Conservation (phyloP, 2,329 filamentous ascomycete species). For the Colletotrichum nymphaeae region DNA sequence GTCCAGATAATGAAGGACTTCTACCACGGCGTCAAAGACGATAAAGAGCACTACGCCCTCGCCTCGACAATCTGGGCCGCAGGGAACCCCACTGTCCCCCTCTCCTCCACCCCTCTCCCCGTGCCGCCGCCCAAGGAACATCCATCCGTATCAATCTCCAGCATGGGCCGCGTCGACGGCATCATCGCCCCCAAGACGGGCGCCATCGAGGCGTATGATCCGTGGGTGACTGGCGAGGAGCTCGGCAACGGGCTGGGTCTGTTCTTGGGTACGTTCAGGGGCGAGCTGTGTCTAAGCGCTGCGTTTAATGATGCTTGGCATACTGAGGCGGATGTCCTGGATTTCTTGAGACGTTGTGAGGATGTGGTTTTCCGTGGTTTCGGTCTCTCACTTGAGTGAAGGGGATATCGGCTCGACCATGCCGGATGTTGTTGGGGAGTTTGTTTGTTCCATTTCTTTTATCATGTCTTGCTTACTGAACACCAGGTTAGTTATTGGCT, state of each 20-base stretch:
- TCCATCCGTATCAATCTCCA: slow-evolving; percentile 46
- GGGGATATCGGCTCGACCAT: too few species aligned
- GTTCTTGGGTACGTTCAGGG: slow-evolving; percentile 53
- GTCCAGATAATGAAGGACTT: slow-evolving; percentile 42
- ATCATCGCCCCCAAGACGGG: slow-evolving; percentile 44
- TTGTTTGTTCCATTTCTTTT: too few species aligned
- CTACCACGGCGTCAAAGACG: slow-evolving; percentile 44
- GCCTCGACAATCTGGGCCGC: slow-evolving; percentile 40
- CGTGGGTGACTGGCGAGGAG: slow-evolving; percentile 59
- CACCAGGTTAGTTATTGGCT: too few species aligned
- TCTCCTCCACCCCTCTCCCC: slow-evolving; percentile 12
- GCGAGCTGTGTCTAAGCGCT: slow-evolving; percentile 49
- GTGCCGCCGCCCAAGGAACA: slow-evolving; percentile 42
- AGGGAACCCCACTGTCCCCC: slow-evolving; percentile 30
- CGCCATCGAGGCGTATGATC: slow-evolving; percentile 43
- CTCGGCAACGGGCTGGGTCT: slow-evolving; percentile 50
- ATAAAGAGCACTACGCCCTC: slow-evolving; percentile 43
- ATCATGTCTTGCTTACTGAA: too few species aligned
- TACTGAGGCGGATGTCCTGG: slow-evolving; percentile 32
- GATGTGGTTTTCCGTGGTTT: slow-evolving; percentile 18
- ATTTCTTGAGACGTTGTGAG: slow-evolving; percentile 40
- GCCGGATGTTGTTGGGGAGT: too few species aligned
- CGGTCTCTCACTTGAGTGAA: too few species aligned
- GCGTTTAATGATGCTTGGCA: slow-evolving; percentile 59
- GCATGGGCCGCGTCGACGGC: slow-evolving; percentile 49